A percentile compares a stretch with the other conserved stretches of the same genome.
These are phyloP conservation scores for Barbatosphaeria neglecta DNA, from an alignment of 495 filamentous ascomycete species.

Conservation along the genomic window DNA sequence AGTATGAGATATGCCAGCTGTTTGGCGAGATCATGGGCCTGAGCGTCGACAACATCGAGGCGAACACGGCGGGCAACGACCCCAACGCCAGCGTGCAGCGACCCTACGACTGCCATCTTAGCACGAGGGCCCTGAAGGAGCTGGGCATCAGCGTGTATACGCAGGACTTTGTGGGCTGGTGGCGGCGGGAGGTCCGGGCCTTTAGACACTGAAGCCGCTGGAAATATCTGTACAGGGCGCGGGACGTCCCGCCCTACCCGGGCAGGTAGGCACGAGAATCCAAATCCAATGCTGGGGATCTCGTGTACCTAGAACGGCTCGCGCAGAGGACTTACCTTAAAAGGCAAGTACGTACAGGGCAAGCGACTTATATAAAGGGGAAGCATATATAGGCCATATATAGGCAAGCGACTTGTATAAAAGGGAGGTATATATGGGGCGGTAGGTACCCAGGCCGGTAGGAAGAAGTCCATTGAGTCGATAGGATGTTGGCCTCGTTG, in stretches of 20 bases:
- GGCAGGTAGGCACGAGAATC: too few relatives aligned
- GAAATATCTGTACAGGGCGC: not conserved
- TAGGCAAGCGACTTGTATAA: too few relatives aligned
- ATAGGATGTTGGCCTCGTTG: too few relatives aligned
- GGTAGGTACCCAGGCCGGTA: too few relatives aligned
- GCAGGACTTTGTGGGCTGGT: constrained; percentile 72
- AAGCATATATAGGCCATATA: too few relatives aligned
- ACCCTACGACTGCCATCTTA: constrained; percentile 84
- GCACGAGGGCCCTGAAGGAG: constrained; percentile 61
- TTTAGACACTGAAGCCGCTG: constrained; percentile 26
- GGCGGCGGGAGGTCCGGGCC: constrained; percentile 45
- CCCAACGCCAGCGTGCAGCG: constrained; percentile 62
- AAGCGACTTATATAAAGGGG: too few relatives aligned
- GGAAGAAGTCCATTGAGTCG: too few relatives aligned
- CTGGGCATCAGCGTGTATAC: constrained; percentile 68
- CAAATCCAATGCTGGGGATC: too few relatives aligned
- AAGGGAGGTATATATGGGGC: too few relatives aligned
- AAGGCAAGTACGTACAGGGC: too few relatives aligned
- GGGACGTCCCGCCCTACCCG: not conserved
- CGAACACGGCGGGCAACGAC: constrained; percentile 66
- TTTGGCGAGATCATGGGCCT: constrained; percentile 75
- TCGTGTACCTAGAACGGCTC: too few relatives aligned
- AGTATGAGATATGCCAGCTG: constrained; percentile 78
- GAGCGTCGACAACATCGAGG: constrained; percentile 54
- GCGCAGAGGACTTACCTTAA: too few relatives aligned